Evolutionary conservation across 495 filamentous ascomycete genomes (phyloP).

Genomic region (Lophiostoma macrostomum): DNA sequence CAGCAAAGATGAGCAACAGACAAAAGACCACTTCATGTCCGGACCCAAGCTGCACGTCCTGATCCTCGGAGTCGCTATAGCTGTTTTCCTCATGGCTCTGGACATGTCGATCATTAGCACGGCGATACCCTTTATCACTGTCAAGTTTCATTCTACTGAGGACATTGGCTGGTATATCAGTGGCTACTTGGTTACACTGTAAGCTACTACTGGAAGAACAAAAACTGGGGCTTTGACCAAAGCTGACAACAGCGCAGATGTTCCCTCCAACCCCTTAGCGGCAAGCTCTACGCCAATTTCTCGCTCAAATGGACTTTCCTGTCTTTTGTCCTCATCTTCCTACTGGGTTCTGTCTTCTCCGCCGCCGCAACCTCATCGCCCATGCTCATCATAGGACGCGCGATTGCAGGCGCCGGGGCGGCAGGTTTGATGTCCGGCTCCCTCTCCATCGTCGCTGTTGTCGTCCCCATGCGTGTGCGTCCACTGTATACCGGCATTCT

Average conservation of each 20-base stretch:
- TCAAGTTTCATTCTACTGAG: conserved; percentile 66
- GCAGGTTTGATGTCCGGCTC: conserved; percentile 83
- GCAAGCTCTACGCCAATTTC: conserved; percentile 24
- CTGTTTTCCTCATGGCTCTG: conserved; percentile 21
- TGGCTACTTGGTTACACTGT: conserved; percentile 17
- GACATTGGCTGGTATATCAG: conserved; percentile 74
- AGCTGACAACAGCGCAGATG: no score
- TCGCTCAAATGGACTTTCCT: conserved; percentile 50
- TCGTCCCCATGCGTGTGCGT: conserved; percentile 65
- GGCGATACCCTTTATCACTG: conserved; percentile 80
- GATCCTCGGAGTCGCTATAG: conserved; percentile 14
- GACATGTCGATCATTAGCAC: conserved; percentile 19
- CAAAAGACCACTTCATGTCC: conserved; percentile 17
- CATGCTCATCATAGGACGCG: conserved; percentile 77
- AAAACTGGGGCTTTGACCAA: no score
- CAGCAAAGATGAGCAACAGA: background rate
- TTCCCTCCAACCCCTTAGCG: conserved; percentile 18
- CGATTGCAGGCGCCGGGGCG: conserved; percentile 77
- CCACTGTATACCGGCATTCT: conserved; percentile 74
- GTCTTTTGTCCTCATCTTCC: conserved; percentile 69
- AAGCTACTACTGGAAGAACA: background rate
- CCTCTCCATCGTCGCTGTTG: conserved; percentile 74
- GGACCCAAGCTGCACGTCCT: conserved; percentile 19
- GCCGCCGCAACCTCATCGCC: conserved; percentile 70
- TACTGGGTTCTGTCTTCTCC: conserved; percentile 78